These are phyloP conservation scores for Thraustochytrium striatum DNA, from an alignment of 352 stramenopile genomes.

Conservation along the genomic window DNA sequence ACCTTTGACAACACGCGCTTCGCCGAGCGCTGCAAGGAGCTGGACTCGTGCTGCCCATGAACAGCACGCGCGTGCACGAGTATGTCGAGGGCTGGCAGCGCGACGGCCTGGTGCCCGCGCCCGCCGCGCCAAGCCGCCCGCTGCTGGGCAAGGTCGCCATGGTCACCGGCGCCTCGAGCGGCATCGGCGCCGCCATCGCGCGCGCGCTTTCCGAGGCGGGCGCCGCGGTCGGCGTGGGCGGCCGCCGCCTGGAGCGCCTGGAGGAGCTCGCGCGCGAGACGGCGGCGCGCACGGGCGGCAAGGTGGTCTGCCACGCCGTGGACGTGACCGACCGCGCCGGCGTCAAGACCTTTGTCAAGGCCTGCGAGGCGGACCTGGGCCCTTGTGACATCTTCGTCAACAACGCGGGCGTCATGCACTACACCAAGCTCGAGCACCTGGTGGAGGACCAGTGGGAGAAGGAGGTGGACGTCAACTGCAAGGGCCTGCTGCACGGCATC, in stretches of 20 bases:
- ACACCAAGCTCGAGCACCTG: conserved; percentile 78
- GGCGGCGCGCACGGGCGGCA: conserved; percentile 50
- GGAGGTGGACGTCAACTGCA: conserved; percentile 88
- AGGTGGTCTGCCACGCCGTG: conserved; percentile 59
- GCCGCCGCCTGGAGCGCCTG: conserved; percentile 55
- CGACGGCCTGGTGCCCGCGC: background rate
- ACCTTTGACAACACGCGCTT: conserved; percentile 31
- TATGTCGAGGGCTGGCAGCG: conserved; percentile 31
- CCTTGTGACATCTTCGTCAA: conserved; percentile 80
- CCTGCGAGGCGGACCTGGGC: conserved; percentile 64
- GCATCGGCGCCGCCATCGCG: conserved; percentile 74
- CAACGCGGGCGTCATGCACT: conserved; percentile 86
- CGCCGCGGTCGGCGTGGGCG: conserved; percentile 72
- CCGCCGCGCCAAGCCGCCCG: conserved; percentile 4
- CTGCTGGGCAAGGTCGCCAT: conserved; percentile 73
- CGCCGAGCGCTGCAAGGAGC: conserved; percentile 5
- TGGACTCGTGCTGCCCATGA: conserved; percentile 25
- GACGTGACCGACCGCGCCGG: conserved; percentile 69
- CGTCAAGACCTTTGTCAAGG: conserved; percentile 64
- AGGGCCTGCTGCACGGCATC: conserved; percentile 79
- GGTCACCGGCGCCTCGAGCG: conserved; percentile 76
- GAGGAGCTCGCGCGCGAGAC: conserved; percentile 18
- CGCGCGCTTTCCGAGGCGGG: conserved; percentile 65
- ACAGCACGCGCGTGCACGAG: conserved; percentile 29
- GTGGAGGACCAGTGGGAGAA: conserved; percentile 84